Evolutionary conservation across 441 rosid species (phyloP).

Genomic region (Syzygium malaccense): DNA sequence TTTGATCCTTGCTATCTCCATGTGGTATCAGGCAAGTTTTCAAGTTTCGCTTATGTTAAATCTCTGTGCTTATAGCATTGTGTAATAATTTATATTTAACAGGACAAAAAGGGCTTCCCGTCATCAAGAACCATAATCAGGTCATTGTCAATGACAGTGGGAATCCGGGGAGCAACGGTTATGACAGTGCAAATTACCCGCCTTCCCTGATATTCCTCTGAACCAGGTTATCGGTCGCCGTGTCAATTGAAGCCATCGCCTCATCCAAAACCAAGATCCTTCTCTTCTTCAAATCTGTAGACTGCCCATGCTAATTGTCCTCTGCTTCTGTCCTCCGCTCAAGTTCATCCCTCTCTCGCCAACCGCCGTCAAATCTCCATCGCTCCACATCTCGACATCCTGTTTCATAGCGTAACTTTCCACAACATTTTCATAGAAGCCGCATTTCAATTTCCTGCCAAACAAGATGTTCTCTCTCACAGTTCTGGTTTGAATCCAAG

Average conservation of each 20-base stretch:
- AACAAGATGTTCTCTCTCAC: conserved; percentile 52
- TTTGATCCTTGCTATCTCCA: conserved; percentile 38
- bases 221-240: conserved; percentile 53
- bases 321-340: conserved; percentile 75
- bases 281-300: conserved; percentile 42
- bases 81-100: not conserved
- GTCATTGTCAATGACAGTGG: conserved; percentile 62
- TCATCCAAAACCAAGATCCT: conserved; percentile 55
- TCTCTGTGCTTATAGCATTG: not conserved
- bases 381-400: conserved; percentile 36
- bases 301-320: conserved; percentile 67
- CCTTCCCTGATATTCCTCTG: conserved; percentile 44
- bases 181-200: conserved; percentile 47
- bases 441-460: conserved; percentile 32
- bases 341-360: conserved; percentile 69
- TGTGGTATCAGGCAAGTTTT: conserved; percentile 48
- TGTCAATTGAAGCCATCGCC: conserved; percentile 65
- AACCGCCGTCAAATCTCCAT: conserved; percentile 34
- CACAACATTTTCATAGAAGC: conserved; percentile 34
- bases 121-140: conserved; percentile 60
- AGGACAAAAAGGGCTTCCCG: conserved; percentile 20
- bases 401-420: conserved; percentile 44
- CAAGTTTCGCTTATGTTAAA: not conserved
- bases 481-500: conserved; percentile 70
- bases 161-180: conserved; percentile 63